A percentile compares a stretch with the other conserved stretches of the same genome.
These are phyloP conservation scores for Calocybe indica DNA, from an alignment of 768 basidiomycete species.

Conservation along the genomic window DNA sequence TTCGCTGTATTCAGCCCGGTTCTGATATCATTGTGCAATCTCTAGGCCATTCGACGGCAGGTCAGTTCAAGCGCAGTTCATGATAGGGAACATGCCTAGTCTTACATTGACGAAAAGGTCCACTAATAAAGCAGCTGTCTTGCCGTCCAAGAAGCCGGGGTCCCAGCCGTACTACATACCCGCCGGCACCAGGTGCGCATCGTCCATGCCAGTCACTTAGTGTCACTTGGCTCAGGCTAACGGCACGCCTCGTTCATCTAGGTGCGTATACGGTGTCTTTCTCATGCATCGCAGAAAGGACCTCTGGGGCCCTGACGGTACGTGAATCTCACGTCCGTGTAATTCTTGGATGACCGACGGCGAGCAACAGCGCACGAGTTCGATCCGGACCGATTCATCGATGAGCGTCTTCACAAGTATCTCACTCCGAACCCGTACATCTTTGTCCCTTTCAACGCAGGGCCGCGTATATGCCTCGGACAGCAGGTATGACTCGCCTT, in stretches of 20 bases:
- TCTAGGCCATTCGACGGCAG: slow-evolving; percentile 21
- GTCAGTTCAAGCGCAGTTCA: slow-evolving; percentile 7
- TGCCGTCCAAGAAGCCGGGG: slow-evolving; percentile 17
- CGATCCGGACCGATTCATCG: slow-evolving; percentile 65
- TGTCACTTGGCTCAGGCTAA: slow-evolving; percentile 13
- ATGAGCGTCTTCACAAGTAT: slow-evolving; percentile 51
- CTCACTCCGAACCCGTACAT: slow-evolving; percentile 52
- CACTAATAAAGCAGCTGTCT: slow-evolving; percentile 21
- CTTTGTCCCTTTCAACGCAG: slow-evolving; percentile 49
- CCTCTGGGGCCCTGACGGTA: slow-evolving; percentile 58
- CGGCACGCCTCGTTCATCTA: background rate
- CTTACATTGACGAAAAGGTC: slow-evolving; percentile 6
- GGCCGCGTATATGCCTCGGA: slow-evolving; percentile 45
- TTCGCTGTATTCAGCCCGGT: background rate
- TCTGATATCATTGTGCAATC: background rate
- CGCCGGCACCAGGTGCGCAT: slow-evolving; percentile 18
- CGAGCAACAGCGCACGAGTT: slow-evolving; percentile 42
- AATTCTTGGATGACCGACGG: background rate
- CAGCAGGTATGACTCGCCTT: slow-evolving; percentile 32
- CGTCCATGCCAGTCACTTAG: background rate
- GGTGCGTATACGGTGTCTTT: slow-evolving; percentile 24
- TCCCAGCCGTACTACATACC: slow-evolving; percentile 33
- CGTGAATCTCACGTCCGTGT: slow-evolving; percentile 1
- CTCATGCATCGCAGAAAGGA: slow-evolving; percentile 37
- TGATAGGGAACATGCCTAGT: background rate